Evolutionary conservation across 768 basidiomycete species (phyloP).

Genomic region (Macrolepiota albuminosa): DNA sequence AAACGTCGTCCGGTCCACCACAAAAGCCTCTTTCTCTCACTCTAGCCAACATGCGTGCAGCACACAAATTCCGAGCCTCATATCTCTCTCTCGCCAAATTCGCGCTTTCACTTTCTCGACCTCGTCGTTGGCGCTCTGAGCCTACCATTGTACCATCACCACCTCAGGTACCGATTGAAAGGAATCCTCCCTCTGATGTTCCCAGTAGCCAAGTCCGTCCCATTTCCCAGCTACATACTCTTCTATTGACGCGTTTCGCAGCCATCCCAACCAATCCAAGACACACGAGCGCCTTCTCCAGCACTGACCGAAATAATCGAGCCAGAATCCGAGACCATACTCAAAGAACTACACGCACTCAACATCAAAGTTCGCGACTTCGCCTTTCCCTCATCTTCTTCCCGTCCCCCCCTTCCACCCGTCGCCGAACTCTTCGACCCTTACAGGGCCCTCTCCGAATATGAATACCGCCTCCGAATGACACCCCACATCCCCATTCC

Average conservation of each 20-base stretch:
- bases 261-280: not conserved
- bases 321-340: constrained; percentile 30
- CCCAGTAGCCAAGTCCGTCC: constrained; percentile 9
- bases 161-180: not conserved
- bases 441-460: constrained; percentile 31
- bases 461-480: constrained; percentile 33
- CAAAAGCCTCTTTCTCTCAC: constrained; percentile 2
- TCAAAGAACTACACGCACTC: constrained; percentile 18
- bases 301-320: constrained; percentile 34
- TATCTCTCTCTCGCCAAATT: constrained; percentile 2
- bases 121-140: constrained; percentile 12
- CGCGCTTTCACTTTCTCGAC: constrained; percentile 8
- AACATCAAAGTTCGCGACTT: constrained; percentile 40
- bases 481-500: constrained; percentile 26
- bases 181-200: not conserved
- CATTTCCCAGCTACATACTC: not conserved
- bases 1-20: not conserved
- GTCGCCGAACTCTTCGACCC: constrained; percentile 35
- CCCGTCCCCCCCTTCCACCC: constrained; percentile 6
- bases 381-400: constrained; percentile 21
- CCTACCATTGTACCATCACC: not conserved
- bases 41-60: constrained; percentile 12
- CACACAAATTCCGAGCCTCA: constrained; percentile 6
- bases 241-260: not conserved
- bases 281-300: constrained; percentile 23